Conservation (phyloP, 805 yeast species). For the Ogataea nitratoaversa region DNA sequence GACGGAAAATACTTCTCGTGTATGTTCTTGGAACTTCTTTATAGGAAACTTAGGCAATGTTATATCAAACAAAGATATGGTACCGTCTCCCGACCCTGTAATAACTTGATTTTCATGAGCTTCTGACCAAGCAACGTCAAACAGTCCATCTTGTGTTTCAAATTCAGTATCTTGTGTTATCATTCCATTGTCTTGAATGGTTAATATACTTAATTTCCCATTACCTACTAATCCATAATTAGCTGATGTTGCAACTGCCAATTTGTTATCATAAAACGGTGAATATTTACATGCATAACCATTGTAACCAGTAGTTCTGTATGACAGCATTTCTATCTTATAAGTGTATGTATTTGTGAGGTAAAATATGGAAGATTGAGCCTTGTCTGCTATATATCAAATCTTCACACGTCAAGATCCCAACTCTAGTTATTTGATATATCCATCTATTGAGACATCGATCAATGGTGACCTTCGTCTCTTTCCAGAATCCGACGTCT, state of each 20-base stretch:
- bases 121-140: slow-evolving; percentile 89
- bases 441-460: too few relatives aligned
- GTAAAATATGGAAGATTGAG: not conserved
- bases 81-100: slow-evolving; percentile 88
- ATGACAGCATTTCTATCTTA: slow-evolving; percentile 56
- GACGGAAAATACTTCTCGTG: slow-evolving; percentile 35
- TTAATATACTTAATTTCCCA: slow-evolving; percentile 72
- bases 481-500: too few relatives aligned
- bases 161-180: slow-evolving; percentile 53
- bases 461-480: too few relatives aligned
- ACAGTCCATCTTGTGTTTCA: slow-evolving; percentile 91
- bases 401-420: too few relatives aligned
- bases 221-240: slow-evolving; percentile 94
- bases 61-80: slow-evolving; percentile 75
- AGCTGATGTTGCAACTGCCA: slow-evolving; percentile 88
- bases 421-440: too few relatives aligned
- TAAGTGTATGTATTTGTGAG: not conserved
- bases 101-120: slow-evolving; percentile 80
- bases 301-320: slow-evolving; percentile 72
- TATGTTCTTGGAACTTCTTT: slow-evolving; percentile 72
- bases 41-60: slow-evolving; percentile 66
- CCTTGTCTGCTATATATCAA: too few relatives aligned
- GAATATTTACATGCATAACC: slow-evolving; percentile 89
- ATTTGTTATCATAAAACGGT: slow-evolving; percentile 83
- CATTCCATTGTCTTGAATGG: slow-evolving; percentile 63